Percentiles rank a stretch among this genome's conserved stretches.
phyloP scores from a whole-genome alignment of 805 yeast genomes.

The Nakazawaea ambrosiae region DNA sequence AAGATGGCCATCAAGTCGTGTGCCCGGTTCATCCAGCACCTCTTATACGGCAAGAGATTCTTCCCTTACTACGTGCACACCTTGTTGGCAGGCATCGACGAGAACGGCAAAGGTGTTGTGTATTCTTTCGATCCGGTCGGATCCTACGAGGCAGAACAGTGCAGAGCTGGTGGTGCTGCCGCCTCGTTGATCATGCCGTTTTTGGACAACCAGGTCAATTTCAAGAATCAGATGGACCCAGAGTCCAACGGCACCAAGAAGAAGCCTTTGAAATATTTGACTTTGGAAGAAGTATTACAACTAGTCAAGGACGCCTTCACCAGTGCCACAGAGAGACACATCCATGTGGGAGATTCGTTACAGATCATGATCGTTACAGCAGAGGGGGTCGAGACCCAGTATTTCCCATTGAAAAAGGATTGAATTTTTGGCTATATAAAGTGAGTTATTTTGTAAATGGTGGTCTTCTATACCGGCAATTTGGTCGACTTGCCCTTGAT shows the following conservation, averaged over 20 bases:
- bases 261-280: conserved; percentile 54
- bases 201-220: conserved; percentile 93
- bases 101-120: conserved; percentile 87
- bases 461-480: conserved; percentile 42
- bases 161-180: conserved; percentile 98
- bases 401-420: conserved; percentile 83
- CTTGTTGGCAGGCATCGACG: conserved; percentile 88
- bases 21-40: conserved; percentile 86
- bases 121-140: conserved; percentile 98
- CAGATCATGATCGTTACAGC: conserved; percentile 88
- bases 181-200: conserved; percentile 95
- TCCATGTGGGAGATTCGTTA: conserved; percentile 95
- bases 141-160: conserved; percentile 93
- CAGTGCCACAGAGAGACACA: conserved; percentile 97
- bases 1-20: conserved; percentile 62
- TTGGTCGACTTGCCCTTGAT: conserved; percentile 72
- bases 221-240: conserved; percentile 88
- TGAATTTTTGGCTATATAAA: conserved; percentile 23
- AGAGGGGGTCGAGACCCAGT: conserved; percentile 83
- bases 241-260: conserved; percentile 61
- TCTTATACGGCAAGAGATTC: conserved; percentile 86
- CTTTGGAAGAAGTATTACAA: conserved; percentile 77
- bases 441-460: background rate
- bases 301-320: conserved; percentile 91
- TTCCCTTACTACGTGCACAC: conserved; percentile 97